Conservation (phyloP, 768 basidiomycete genomes). For the Neoboletus brunneissimus region DNA sequence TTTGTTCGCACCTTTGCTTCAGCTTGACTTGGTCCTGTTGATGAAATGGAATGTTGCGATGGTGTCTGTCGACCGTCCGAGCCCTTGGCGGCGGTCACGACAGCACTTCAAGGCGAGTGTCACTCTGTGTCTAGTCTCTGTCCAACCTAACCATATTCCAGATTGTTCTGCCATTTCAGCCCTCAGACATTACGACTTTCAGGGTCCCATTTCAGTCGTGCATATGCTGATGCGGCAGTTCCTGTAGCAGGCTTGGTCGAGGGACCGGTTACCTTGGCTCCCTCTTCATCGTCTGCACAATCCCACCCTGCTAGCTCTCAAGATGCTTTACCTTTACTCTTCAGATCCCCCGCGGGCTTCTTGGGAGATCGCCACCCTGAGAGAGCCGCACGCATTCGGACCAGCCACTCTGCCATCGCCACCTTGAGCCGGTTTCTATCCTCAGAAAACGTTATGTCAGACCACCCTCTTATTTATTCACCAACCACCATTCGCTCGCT, state of each 20-base stretch:
- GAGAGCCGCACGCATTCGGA: background rate
- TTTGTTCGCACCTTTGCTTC: background rate
- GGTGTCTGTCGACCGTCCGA: conserved; percentile 54
- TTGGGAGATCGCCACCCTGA: background rate
- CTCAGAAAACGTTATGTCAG: conserved; percentile 8
- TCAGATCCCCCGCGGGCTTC: background rate
- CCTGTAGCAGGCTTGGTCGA: background rate
- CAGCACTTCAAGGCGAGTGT: conserved; percentile 26
- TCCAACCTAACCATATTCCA: background rate
- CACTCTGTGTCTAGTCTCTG: background rate
- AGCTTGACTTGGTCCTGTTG: background rate
- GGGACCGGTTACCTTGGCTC: background rate
- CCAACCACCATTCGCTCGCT: conserved; percentile 38
- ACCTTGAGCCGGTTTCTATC: conserved; percentile 16
- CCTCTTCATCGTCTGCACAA: background rate
- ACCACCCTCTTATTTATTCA: conserved; percentile 17
- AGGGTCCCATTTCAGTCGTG: background rate
- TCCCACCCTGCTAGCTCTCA: background rate
- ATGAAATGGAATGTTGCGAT: conserved; percentile 85
- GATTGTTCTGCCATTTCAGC: conserved; percentile 1
- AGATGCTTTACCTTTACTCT: background rate
- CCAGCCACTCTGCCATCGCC: conserved; percentile 10
- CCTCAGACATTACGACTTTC: conserved; percentile 1
- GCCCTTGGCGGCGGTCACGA: conserved; percentile 38
- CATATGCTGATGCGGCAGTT: background rate